Evolutionary conservation across 306 rosid genomes (phyloP), one percentile per base, ranked within the genome.

Genomic region (Ochetophila trinervis): DNA sequence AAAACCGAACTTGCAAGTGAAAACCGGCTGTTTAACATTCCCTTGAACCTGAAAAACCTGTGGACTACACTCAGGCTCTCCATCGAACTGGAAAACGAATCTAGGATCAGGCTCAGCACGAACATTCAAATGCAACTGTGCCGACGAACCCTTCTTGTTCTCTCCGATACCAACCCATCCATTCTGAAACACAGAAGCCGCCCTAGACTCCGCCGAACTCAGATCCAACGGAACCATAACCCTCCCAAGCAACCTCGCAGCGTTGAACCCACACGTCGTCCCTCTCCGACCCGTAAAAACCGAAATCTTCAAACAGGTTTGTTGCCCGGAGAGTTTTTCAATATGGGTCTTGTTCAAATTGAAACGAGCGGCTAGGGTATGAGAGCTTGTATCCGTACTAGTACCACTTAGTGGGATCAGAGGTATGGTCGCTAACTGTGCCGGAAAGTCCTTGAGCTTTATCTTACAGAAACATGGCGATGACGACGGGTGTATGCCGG

Each of bases 21-120:
- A 72, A 10, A 75, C 83, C 44, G 81, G 84, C 65, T 81, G 86
- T 48, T 59, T 64, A 11, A 78, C 65, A 52, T 30, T 86, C 15
- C 92, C 97, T 59, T 65, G 88, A 1, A 91, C 80, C 78, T 86
- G 97, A 35, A 83, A 91, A 7, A 91, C 91, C 71, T 91, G 95
- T 0, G 95, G 97, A 50, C 97, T 91, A 16, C 95, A 88, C 72
- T 91, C 97, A 11, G 97, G 97, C 53, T 84, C 91, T 2, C 95
- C 87, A 3, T 84, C 95, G 68, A 91, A 91, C 69, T 81, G 78
- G 58, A 91, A 91, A 9, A 87, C 82, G 19, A 91, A 91, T 35
- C 97, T 72, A 15, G 93, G 97, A 66, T 91, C 87, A 15, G 92
- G 93, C 44, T 91, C 97, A 0, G 93, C 79, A 0, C 80, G 80